Evolutionary conservation across 805 yeast genomes (phyloP).

Genomic region (Hanseniaspora lindneri): DNA sequence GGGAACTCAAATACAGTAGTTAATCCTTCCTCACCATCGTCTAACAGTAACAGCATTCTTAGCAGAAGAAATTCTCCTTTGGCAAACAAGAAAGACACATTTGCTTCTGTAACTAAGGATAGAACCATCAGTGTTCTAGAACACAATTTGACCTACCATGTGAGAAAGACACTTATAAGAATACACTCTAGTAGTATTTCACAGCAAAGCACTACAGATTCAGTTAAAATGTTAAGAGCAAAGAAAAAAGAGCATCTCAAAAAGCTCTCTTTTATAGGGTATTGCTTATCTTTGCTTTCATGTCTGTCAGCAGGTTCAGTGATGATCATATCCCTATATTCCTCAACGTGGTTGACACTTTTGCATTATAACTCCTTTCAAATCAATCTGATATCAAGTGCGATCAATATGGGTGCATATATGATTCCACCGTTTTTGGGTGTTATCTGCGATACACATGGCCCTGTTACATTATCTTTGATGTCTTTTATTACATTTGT

Average conservation of each 20-base stretch:
- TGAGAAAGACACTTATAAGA: conserved; percentile 10
- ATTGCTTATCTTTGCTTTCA: conserved; percentile 43
- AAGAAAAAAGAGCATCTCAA: conserved; percentile 4
- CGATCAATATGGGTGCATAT: conserved; percentile 71
- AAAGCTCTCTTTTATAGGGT: conserved; percentile 32
- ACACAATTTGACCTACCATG: conserved; percentile 15
- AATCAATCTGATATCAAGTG: conserved; percentile 61
- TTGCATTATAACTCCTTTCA: conserved; percentile 54
- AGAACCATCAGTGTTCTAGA: conserved; percentile 13
- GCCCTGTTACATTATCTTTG: conserved; percentile 60
- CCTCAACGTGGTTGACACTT: conserved; percentile 51
- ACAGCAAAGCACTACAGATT: background rate
- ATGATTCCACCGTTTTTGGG: conserved; percentile 74
- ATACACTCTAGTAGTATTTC: background rate
- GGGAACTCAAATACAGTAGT: too few relatives aligned
- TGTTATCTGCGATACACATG: conserved; percentile 70
- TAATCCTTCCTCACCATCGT: background rate
- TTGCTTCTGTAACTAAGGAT: background rate
- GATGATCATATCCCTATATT: conserved; percentile 66
- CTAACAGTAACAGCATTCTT: background rate
- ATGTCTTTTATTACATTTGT: conserved; percentile 49
- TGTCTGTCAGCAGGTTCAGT: conserved; percentile 77
- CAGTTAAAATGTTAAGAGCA: background rate
- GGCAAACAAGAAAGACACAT: background rate
- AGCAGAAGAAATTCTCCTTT: background rate